phyloP scores from a whole-genome alignment of 805 yeast genomes.

The Kodamaea jinghongensis region DNA sequence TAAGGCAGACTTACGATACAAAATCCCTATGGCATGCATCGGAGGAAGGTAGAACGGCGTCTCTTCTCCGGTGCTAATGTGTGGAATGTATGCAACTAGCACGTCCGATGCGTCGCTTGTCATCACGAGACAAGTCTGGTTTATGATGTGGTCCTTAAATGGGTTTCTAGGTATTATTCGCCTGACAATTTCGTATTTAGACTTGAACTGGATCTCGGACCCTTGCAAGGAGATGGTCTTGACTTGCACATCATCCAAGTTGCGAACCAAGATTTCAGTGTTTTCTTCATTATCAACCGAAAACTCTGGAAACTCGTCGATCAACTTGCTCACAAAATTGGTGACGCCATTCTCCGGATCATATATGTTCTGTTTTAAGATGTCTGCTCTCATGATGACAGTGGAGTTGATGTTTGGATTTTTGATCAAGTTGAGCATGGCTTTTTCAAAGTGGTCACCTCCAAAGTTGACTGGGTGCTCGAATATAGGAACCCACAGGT shows the following conservation, averaged over 20 bases:
- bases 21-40: conserved; percentile 73
- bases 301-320: conserved; percentile 31
- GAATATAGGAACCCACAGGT: conserved; percentile 62
- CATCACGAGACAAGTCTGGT: conserved; percentile 74
- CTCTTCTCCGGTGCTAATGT: conserved; percentile 53
- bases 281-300: conserved; percentile 22
- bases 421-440: conserved; percentile 74
- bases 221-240: conserved; percentile 27
- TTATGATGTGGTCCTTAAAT: conserved; percentile 73
- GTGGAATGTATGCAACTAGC: conserved; percentile 76
- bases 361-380: conserved; percentile 51
- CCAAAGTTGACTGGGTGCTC: conserved; percentile 47
- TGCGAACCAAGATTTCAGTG: conserved; percentile 26
- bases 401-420: conserved; percentile 93
- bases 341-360: conserved; percentile 31
- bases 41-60: conserved; percentile 90
- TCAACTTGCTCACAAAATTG: conserved; percentile 25
- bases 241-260: conserved; percentile 32
- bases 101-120: conserved; percentile 28
- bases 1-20: conserved; percentile 45
- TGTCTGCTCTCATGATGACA: conserved; percentile 84
- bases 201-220: conserved; percentile 22
- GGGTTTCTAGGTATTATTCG: conserved; percentile 92
- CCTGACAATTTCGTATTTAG: conserved; percentile 61
- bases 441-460: conserved; percentile 60